Evolutionary conservation across 257 asterid species (phyloP).

Genomic region (Fraxinus excelsior): DNA sequence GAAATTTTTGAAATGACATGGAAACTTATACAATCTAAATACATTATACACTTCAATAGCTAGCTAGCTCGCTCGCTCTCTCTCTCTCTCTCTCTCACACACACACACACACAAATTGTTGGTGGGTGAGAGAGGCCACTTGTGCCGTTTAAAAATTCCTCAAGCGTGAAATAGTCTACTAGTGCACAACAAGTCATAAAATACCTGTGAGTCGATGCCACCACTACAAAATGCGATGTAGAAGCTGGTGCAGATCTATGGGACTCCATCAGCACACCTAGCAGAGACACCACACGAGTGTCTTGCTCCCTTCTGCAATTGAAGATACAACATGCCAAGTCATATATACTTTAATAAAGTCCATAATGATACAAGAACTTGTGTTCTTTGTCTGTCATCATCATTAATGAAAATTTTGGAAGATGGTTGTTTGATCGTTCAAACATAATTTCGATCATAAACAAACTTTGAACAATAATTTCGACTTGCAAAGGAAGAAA

Average conservation of each 20-base stretch:
- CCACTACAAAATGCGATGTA: conserved; percentile 74
- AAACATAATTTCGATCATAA: no score
- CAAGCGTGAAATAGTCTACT: background rate
- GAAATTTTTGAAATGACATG: background rate
- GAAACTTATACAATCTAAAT: background rate
- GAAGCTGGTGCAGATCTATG: conserved; percentile 47
- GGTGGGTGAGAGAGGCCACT: background rate
- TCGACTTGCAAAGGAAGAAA: background rate
- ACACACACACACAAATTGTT: no score
- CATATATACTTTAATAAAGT: background rate
- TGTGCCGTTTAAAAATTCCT: background rate
- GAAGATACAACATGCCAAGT: conserved; percentile 13
- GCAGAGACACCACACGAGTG: conserved; percentile 81
- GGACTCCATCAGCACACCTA: conserved; percentile 84
- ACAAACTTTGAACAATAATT: background rate
- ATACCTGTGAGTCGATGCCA: conserved; percentile 95
- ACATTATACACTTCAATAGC: background rate
- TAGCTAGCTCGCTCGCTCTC: no score
- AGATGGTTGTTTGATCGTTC: conserved; percentile 1
- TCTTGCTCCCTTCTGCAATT: conserved; percentile 83
- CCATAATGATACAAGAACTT: conserved; percentile 9
- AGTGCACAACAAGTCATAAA: background rate
- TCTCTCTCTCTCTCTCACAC: no score
- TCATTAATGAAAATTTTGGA: background rate
- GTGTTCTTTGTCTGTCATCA: background rate